phyloP scores from a whole-genome alignment of 768 basidiomycete genomes.

The Boletus sp. region DNA sequence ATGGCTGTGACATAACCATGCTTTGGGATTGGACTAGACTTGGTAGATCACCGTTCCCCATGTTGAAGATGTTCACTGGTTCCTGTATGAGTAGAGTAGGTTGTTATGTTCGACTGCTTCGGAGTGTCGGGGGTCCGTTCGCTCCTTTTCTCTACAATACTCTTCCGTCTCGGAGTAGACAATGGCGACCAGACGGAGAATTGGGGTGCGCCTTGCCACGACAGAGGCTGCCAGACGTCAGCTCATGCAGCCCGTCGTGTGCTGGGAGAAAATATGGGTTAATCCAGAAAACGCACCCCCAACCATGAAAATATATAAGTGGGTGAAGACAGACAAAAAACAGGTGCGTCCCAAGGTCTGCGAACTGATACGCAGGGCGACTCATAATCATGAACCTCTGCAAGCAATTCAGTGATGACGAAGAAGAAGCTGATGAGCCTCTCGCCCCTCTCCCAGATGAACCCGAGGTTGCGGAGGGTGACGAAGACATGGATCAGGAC shows the following conservation, averaged over 20 bases:
- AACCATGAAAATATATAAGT: slow-evolving; percentile 66
- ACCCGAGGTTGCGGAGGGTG: slow-evolving; percentile 70
- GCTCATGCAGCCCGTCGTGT: slow-evolving; percentile 86
- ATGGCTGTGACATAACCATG: neutral
- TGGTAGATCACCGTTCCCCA: neutral
- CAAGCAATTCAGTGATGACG: slow-evolving; percentile 88
- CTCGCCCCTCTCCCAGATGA: slow-evolving; percentile 78
- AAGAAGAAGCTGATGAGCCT: slow-evolving; percentile 75
- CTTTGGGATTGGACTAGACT: neutral
- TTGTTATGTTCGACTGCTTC: neutral
- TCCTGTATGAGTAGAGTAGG: neutral
- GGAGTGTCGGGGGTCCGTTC: slow-evolving; percentile 22
- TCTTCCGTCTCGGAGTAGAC: neutral
- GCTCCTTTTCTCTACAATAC: neutral
- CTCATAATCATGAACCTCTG: slow-evolving; percentile 6
- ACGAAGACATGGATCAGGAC: slow-evolving; percentile 74
- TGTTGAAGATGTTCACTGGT: neutral
- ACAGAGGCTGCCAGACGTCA: slow-evolving; percentile 80
- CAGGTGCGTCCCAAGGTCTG: slow-evolving; percentile 50
- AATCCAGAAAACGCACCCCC: slow-evolving; percentile 53
- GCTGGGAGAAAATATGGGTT: slow-evolving; percentile 81
- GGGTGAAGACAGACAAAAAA: slow-evolving; percentile 77
- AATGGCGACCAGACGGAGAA: slow-evolving; percentile 75
- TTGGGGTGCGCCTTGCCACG: slow-evolving; percentile 72
- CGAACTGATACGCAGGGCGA: neutral